Evolutionary conservation across 805 yeast genomes (phyloP), one percentile per base, ranked within the genome.

Genomic region (Pichia eremophila): DNA sequence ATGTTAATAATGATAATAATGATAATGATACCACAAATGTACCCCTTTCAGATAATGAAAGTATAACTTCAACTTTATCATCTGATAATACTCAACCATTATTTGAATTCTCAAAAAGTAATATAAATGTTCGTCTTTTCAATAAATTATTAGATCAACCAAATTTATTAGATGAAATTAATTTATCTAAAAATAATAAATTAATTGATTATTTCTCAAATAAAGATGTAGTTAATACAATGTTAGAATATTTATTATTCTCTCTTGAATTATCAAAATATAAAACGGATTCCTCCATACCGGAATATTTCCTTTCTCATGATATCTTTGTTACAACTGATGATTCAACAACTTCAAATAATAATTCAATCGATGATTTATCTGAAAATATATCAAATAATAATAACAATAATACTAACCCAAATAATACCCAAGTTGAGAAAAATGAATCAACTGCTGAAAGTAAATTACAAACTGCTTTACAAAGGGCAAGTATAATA

Each of bases 71-170:
- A 3, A 46, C 27, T n/a, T 2, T 27, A 12, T 7, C 43, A 10
- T 14, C 43, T 12, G 6, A 14, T 14, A 29, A 29, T 29, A 29
- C 32, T 29, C 32, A 29, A 29, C 32, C 32, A 12, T 14, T 15
- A 15, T 34, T 34, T 34, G 15, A 34, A 17, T 48, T 44, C n/a
- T 6, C 38, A 10, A 41, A 37, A 38, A 48, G 45, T 38, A 44
- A 41, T 31, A 48, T 48, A 10, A 48, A 48, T 41, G 50, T 62
- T 5, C 44, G 52, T 5, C 46, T 67, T 2, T 59, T 66, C 48
- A 65, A 67, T 49, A 63, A 59, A 44, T 51, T 67, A 36, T 42
- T 67, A 28, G 69, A 65, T 50, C 70, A 66, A 47, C 67, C 65
- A 19, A 65, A 64, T 49, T 54, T 67, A 37, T 47, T 65, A 14